Evolutionary conservation across 306 rosid genomes (phyloP).

Genomic region (Pyrus communis): DNA sequence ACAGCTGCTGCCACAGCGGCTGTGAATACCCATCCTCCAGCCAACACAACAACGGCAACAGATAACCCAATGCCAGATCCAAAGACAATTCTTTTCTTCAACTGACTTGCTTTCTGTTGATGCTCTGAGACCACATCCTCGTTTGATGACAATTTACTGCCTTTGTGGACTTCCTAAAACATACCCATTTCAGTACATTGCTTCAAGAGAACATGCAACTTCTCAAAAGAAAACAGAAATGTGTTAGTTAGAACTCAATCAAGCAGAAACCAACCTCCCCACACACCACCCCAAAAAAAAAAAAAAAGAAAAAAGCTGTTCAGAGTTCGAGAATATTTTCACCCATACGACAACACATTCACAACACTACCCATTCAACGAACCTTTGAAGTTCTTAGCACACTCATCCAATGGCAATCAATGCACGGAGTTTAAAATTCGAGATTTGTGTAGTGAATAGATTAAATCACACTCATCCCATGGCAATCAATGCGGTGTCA

Average conservation of each 20-base stretch:
- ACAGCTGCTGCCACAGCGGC: slow-evolving; percentile 59
- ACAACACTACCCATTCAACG: background rate
- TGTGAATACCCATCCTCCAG: slow-evolving; percentile 86
- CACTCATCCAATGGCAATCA: no score
- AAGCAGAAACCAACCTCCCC: background rate
- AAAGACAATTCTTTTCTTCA: slow-evolving; percentile 61
- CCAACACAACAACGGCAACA: slow-evolving; percentile 67
- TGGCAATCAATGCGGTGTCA: background rate
- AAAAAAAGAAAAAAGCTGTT: background rate
- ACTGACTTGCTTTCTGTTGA: slow-evolving; percentile 48
- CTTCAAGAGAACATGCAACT: slow-evolving; percentile 1
- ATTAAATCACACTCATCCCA: background rate
- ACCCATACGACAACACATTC: background rate
- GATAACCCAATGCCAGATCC: slow-evolving; percentile 85
- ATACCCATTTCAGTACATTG: slow-evolving; percentile 13
- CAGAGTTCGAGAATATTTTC: background rate
- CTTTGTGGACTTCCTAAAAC: slow-evolving; percentile 35
- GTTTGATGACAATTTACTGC: background rate
- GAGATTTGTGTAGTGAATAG: no score
- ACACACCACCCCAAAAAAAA: no score
- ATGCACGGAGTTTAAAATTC: no score
- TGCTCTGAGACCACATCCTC: slow-evolving; percentile 32
- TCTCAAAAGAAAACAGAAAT: background rate
- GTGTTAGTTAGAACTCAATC: background rate
- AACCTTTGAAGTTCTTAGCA: background rate